A percentile compares a stretch with the other conserved stretches of the same genome.
phyloP scores from a whole-genome alignment of 2,329 filamentous ascomycete species.

The Laburnicola sp. region DNA sequence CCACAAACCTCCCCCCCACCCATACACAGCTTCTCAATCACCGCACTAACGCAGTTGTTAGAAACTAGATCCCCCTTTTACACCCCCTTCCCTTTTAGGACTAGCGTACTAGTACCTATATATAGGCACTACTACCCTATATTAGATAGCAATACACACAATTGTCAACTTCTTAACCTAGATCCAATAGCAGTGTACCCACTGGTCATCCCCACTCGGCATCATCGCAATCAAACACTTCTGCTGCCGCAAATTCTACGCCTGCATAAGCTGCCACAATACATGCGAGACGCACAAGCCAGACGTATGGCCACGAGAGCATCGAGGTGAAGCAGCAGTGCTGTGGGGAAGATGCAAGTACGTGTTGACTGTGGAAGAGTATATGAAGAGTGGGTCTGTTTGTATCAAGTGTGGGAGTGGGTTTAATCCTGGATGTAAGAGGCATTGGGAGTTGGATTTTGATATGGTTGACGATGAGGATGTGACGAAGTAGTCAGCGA shows the following conservation, averaged over 20 bases:
- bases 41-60: too few relatives aligned
- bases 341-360: conserved; percentile 38
- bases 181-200: conserved; percentile 29
- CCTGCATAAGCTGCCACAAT: conserved; percentile 42
- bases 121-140: too few relatives aligned
- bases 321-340: conserved; percentile 28
- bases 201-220: conserved; percentile 40
- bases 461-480: conserved; percentile 15
- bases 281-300: conserved; percentile 30
- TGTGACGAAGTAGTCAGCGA: too few relatives aligned
- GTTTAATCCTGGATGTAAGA: conserved; percentile 44
- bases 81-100: too few relatives aligned
- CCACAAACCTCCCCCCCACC: too few relatives aligned
- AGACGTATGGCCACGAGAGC: conserved; percentile 24
- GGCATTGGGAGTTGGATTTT: conserved; percentile 43
- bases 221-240: conserved; percentile 44
- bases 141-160: too few relatives aligned
- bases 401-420: conserved; percentile 31
- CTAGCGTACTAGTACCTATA: too few relatives aligned
- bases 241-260: conserved; percentile 44
- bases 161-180: too few relatives aligned
- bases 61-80: too few relatives aligned
- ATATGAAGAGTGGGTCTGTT: conserved; percentile 32
- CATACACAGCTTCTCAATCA: too few relatives aligned
- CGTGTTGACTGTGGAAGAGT: conserved; percentile 33